Percentiles rank a stretch among this genome's conserved stretches.
These are phyloP conservation scores for Cardamine resedifolia DNA, from an alignment of 345 rosid species.

Conservation along the genomic window DNA sequence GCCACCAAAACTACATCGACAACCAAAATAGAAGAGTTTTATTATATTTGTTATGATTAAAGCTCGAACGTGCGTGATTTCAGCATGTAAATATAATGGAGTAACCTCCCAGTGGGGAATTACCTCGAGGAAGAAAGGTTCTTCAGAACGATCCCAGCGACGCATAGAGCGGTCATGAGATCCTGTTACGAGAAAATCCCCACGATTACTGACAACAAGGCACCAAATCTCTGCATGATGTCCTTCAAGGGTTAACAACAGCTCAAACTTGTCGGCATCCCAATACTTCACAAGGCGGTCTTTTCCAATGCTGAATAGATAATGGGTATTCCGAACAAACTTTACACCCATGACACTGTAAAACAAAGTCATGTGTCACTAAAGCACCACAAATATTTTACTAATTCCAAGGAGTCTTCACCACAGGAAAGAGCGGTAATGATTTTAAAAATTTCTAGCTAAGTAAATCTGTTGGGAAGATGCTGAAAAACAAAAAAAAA, in stretches of 20 bases:
- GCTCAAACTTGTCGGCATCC: constrained; percentile 98
- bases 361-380: constrained; percentile 42
- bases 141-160: constrained; percentile 98
- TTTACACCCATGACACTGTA: constrained; percentile 91
- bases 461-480: background rate
- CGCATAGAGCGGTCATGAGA: constrained; percentile 97
- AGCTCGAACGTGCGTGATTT: background rate
- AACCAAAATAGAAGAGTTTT: background rate
- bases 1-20: background rate
- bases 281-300: constrained; percentile 91
- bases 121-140: constrained; percentile 96
- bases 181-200: constrained; percentile 94
- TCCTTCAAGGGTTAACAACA: constrained; percentile 87
- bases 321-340: constrained; percentile 85
- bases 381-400: background rate
- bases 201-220: constrained; percentile 79
- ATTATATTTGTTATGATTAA: background rate
- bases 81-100: background rate
- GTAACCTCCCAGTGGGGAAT: background rate
- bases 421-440: background rate
- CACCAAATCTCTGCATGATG: constrained; percentile 97
- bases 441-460: background rate
- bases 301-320: constrained; percentile 91
- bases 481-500: background rate
- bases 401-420: background rate